These are phyloP conservation scores for Schizochytrium sp. DNA, from an alignment of 108 stramenopile genomes.

Conservation along the genomic window DNA sequence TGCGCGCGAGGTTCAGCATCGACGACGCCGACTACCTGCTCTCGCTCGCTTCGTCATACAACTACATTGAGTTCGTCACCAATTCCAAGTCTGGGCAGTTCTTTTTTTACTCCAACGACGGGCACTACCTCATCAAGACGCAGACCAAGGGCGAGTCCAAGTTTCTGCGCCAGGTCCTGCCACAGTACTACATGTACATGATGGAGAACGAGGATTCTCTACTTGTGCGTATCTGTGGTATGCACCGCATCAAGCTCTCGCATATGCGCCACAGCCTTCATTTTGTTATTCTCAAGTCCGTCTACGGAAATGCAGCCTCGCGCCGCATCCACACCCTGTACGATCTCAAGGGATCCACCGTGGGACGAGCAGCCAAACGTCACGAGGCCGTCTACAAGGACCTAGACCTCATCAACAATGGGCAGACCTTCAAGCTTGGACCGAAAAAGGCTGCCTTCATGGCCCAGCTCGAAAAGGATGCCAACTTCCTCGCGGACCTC, in stretches of 20 bases:
- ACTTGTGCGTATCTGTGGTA: slow-evolving; percentile 84
- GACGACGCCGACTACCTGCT: slow-evolving; percentile 82
- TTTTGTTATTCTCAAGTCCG: slow-evolving; percentile 86
- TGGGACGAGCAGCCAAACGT: slow-evolving; percentile 50
- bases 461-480: slow-evolving; percentile 63
- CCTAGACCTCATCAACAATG: slow-evolving; percentile 56
- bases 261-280: slow-evolving; percentile 80
- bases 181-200: slow-evolving; percentile 90
- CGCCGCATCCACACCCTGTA: slow-evolving; percentile 63
- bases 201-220: slow-evolving; percentile 79
- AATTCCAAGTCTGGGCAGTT: slow-evolving; percentile 97
- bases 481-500: slow-evolving; percentile 62
- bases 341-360: slow-evolving; percentile 80
- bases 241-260: slow-evolving; percentile 93
- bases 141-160: slow-evolving; percentile 94
- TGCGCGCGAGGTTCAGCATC: slow-evolving; percentile 77
- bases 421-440: slow-evolving; percentile 51
- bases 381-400: slow-evolving; percentile 65
- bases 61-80: slow-evolving; percentile 95
- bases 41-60: slow-evolving; percentile 88
- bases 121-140: slow-evolving; percentile 89
- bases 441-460: slow-evolving; percentile 54
- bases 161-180: slow-evolving; percentile 78
- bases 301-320: slow-evolving; percentile 63
- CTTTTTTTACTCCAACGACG: slow-evolving; percentile 97